phyloP scores from a whole-genome alignment of 2,329 filamentous ascomycete species.

The Thermochaetoides dissita region DNA sequence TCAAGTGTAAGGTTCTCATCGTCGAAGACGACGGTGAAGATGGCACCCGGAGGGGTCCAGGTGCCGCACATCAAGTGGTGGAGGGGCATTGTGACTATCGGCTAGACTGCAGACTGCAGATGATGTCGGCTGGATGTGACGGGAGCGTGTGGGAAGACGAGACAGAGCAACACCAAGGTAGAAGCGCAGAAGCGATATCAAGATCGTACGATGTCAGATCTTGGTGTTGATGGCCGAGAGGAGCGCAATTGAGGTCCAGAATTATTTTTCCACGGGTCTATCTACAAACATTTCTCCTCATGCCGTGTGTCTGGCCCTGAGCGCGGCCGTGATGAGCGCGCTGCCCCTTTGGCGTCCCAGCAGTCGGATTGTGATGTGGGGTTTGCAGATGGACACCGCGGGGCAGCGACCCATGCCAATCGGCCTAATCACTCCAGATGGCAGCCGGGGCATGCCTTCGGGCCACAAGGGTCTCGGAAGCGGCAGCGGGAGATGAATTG shows the following conservation, averaged over 20 bases:
- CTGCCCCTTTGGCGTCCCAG: constrained; percentile 1
- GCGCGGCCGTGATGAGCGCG: neutral
- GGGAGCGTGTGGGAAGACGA: constrained; percentile 2
- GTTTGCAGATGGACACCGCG: neutral
- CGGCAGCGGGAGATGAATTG: constrained; percentile 7
- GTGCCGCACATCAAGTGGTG: constrained; percentile 88
- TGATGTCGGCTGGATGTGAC: constrained; percentile 13
- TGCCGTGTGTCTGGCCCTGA: neutral
- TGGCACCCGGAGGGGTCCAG: constrained; percentile 79
- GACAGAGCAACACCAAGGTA: neutral
- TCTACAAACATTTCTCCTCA: neutral
- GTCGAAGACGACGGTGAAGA: constrained; percentile 81
- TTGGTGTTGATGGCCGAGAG: neutral
- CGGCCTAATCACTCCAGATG: too few relatives aligned
- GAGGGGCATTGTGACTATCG: constrained; percentile 46
- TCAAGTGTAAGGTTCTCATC: constrained; percentile 63
- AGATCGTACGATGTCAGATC: constrained; percentile 4
- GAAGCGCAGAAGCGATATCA: neutral
- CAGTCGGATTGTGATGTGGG: constrained; percentile 8
- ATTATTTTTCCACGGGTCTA: neutral
- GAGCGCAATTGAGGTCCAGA: neutral
- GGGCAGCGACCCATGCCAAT: too few relatives aligned
- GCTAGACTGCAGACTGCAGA: constrained; percentile 20
- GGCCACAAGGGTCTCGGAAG: constrained; percentile 2
- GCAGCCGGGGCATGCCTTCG: too few relatives aligned